Base-by-base conservation (phyloP, 805 yeast genomes). In the Pichia sporocuriosa region DNA sequence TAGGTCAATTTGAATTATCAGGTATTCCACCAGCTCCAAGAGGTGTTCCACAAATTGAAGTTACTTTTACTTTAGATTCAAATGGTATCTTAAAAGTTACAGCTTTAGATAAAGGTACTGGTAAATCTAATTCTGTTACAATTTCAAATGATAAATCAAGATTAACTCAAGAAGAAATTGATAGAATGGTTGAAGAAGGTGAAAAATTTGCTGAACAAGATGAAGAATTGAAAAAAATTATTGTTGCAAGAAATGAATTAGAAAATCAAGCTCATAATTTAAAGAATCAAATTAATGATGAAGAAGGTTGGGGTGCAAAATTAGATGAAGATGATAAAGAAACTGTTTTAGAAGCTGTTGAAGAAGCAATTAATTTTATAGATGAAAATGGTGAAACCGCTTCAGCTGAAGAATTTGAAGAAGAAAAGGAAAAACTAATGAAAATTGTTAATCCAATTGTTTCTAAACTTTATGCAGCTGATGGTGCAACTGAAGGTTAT, bases 141-240 rank as follows among this genome's bases (percentile, higher is more conserved):
- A 88, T 88, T 62, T 84, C 87, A 57, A 88, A 88, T 59, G 96
- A 88, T 67, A 86, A 86, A 73, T 95, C 96, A 58, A 84, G 97
- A 74, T 76, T 88, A 59, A 75, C 90, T 21, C 83, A 86, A 71
- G 96, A 89, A 49, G 96, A 88, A 50, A 89, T 90, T 57, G 97
- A 90, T 58, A 86, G 90, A 70, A 90, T 90, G 96, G 96, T 90
- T 50, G 93, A 80, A 61, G 97, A 90, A 62, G 97, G 97, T 55
- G 97, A 88, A 68, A 83, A 84, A 70, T 90, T 70, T 58, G 95
- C 95, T 52, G 87, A 84, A 56, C 94, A 88, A 67, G 97, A 90
- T 68, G 81, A 80, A 54, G 80, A 76, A 55, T 73, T 86, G 47
- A 84, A 89, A 61, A 77, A 77, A 47, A 85, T 85, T 74, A 81